Conservation (phyloP, 768 basidiomycete genomes). For the Saitozyma podzolica region DNA sequence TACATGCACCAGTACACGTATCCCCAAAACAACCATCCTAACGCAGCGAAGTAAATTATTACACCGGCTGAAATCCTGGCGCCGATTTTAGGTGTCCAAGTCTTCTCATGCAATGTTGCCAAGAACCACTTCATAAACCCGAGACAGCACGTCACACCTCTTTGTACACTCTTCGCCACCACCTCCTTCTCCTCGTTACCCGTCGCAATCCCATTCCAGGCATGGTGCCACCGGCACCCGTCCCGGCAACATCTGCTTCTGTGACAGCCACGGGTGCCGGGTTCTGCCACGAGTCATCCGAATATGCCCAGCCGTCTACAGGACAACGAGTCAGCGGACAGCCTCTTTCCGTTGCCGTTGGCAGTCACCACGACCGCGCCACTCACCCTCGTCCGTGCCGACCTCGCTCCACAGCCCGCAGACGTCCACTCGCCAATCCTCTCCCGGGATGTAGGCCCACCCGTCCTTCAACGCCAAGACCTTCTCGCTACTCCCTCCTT, state of each 20-base stretch:
- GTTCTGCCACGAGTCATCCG: constrained; percentile 51
- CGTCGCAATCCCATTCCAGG: constrained; percentile 25
- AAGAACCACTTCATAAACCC: too few species aligned
- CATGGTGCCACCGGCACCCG: constrained; percentile 13
- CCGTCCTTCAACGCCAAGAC: constrained; percentile 39
- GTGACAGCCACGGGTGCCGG: constrained; percentile 24
- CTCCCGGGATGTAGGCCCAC: constrained; percentile 45
- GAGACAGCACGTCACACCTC: too few species aligned
- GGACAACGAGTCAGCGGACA: background rate
- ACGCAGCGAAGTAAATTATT: too few species aligned
- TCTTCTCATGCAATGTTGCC: too few species aligned
- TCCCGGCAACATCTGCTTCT: constrained; percentile 19
- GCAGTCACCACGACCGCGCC: background rate
- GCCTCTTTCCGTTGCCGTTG: background rate
- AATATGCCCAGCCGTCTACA: constrained; percentile 50
- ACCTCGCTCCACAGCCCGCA: constrained; percentile 41
- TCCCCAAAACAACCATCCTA: too few species aligned
- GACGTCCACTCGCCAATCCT: constrained; percentile 50
- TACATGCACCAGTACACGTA: too few species aligned
- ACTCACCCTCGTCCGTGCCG: constrained; percentile 43
- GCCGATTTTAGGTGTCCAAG: too few species aligned
- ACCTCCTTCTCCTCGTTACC: constrained; percentile 41
- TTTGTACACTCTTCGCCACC: constrained; percentile 46
- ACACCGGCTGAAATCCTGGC: too few species aligned
- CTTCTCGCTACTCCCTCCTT: background rate